Conservation (phyloP, 2,329 filamentous ascomycete species). For the Aspergillus melleus region DNA sequence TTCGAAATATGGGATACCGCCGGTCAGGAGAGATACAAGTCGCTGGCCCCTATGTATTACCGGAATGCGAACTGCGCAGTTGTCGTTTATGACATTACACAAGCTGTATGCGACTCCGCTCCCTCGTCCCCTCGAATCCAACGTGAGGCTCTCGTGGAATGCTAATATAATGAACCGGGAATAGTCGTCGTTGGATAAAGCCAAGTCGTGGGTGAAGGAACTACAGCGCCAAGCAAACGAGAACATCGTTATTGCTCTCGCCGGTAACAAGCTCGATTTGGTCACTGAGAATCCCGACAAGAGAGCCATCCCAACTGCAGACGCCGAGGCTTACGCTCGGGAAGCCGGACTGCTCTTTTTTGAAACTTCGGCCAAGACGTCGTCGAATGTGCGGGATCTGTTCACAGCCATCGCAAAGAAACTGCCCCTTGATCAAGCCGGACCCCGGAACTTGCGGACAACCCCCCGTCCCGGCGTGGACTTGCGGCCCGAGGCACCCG, state of each 20-base stretch:
- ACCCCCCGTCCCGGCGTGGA: slow-evolving; percentile 66
- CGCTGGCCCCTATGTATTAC: slow-evolving; percentile 98
- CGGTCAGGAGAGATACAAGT: slow-evolving; percentile 98
- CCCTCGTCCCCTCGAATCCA: neutral
- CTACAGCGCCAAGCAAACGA: slow-evolving; percentile 98
- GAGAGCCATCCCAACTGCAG: slow-evolving; percentile 82
- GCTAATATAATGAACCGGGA: slow-evolving; percentile 18
- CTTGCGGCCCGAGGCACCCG: slow-evolving; percentile 62
- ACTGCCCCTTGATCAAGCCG: slow-evolving; percentile 90
- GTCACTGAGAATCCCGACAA: slow-evolving; percentile 94
- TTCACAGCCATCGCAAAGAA: slow-evolving; percentile 99
- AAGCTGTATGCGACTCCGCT: slow-evolving; percentile 69
- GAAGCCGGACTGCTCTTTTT: slow-evolving; percentile 96
- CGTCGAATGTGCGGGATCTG: slow-evolving; percentile 91
- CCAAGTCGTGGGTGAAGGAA: slow-evolving; percentile 99
- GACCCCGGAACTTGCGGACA: slow-evolving; percentile 78
- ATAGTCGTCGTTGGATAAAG: slow-evolving; percentile 95
- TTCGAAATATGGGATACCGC: slow-evolving; percentile 99
- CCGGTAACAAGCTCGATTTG: slow-evolving; percentile 96
- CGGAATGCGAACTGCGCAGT: slow-evolving; percentile 98
- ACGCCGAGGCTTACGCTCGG: slow-evolving; percentile 91
- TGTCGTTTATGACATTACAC: slow-evolving; percentile 98
- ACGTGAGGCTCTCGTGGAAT: neutral
- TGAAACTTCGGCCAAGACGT: slow-evolving; percentile 96
- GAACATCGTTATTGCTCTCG: slow-evolving; percentile 98